These are phyloP conservation scores for Kwoniella shandongensis DNA, from an alignment of 768 basidiomycete species.

Conservation along the genomic window DNA sequence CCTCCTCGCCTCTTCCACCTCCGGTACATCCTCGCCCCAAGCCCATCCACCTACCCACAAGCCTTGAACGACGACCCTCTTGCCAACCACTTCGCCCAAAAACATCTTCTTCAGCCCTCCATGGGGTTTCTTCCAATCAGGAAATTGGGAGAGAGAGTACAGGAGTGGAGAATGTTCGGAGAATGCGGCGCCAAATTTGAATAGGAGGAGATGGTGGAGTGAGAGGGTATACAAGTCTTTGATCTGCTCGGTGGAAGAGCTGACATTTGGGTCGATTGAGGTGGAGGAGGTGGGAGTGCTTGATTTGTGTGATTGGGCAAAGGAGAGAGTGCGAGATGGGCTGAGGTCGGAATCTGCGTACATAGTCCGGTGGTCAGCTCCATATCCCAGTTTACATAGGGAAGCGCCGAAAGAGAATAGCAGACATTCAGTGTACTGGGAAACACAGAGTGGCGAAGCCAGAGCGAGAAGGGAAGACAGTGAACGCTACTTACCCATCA, in stretches of 20 bases:
- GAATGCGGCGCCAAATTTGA: constrained; percentile 39
- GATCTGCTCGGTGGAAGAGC: constrained; percentile 61
- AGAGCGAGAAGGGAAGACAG: neutral
- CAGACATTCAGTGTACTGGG: too few species aligned
- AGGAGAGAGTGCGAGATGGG: constrained; percentile 28
- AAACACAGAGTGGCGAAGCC: too few species aligned
- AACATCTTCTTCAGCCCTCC: constrained; percentile 94
- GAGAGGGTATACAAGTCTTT: constrained; percentile 41
- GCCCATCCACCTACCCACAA: constrained; percentile 55
- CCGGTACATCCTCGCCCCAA: constrained; percentile 35
- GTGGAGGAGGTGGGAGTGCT: neutral
- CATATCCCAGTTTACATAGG: too few species aligned
- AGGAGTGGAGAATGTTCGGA: constrained; percentile 64
- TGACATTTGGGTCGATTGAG: neutral
- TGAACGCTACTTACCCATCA: constrained; percentile 53
- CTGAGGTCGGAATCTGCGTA: constrained; percentile 25
- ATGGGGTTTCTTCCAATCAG: constrained; percentile 88
- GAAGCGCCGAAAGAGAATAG: too few species aligned
- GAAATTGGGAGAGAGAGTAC: constrained; percentile 77
- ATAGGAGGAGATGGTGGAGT: constrained; percentile 28
- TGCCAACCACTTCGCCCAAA: constrained; percentile 87
- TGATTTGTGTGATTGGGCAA: constrained; percentile 21
- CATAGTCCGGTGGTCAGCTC: too few species aligned
- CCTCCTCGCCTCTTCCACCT: neutral
- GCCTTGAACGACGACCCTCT: constrained; percentile 95